Evolutionary conservation across 2,329 filamentous ascomycete species (phyloP).

Genomic region (Pseudogymnoascus sp.): DNA sequence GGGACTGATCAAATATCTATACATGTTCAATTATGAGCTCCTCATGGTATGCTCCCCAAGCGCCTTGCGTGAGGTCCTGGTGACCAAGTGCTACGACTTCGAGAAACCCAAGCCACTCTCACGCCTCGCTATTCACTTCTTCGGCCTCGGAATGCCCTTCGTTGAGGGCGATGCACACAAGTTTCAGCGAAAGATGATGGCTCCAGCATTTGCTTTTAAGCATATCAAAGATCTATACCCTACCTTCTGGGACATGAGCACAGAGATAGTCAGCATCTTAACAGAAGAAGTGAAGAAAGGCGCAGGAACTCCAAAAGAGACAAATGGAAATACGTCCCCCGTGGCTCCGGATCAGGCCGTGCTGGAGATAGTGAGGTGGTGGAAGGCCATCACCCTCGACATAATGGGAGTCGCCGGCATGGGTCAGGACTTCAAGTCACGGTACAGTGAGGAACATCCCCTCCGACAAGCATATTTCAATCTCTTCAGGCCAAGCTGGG

Average conservation of each 20-base stretch:
- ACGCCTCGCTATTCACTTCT: conserved; percentile 34
- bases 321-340: conserved; percentile 16
- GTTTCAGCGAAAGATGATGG: conserved; percentile 66
- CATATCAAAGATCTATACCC: conserved; percentile 81
- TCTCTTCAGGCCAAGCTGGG: conserved; percentile 44
- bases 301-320: conserved; percentile 28
- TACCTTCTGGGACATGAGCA: conserved; percentile 71
- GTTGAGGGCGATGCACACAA: conserved; percentile 87
- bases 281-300: conserved; percentile 37
- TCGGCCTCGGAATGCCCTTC: conserved; percentile 65
- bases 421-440: conserved; percentile 60
- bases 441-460: conserved; percentile 49
- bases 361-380: conserved; percentile 54
- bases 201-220: conserved; percentile 74
- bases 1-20: conserved; percentile 59
- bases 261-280: conserved; percentile 58
- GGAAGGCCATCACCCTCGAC: conserved; percentile 60
- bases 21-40: conserved; percentile 53
- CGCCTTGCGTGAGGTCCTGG: conserved; percentile 59
- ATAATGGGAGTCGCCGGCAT: conserved; percentile 67
- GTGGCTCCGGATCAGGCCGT: conserved; percentile 28
- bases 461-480: conserved; percentile 49
- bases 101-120: conserved; percentile 53
- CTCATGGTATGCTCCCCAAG: conserved; percentile 52
- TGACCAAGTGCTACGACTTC: conserved; percentile 62